Evolutionary conservation across 176 grass and related monocot genomes (phyloP), one percentile per base, ranked within the genome.

Genomic region (Cocos nucifera): DNA sequence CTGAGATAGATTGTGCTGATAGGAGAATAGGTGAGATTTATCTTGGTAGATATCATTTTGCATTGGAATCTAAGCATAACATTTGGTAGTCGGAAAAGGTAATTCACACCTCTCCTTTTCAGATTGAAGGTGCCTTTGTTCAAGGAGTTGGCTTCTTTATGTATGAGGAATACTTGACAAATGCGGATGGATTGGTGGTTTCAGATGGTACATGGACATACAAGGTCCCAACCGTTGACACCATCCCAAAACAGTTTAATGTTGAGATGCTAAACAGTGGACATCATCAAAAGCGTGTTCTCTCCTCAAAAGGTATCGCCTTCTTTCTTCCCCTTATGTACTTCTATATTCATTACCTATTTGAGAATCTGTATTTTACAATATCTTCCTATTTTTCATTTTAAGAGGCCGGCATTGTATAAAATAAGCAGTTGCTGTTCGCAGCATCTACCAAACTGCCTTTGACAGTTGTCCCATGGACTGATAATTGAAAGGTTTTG

Each of bases 121-220:
- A 91, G 93, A 76, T 97, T 77, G 93, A 97, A 85, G 93, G 87
- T 32, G 84, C 87, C 52, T 97, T 91, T 76, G 76, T 91, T 71
- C 87, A 97, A 81, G 93, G 93, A 61, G 85, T 97, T 66, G 93
- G 84, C 27, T 97, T 82, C 66, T 97, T 91, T 73, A 82, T 97
- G 87, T 75, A 6, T 0, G 84, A 91, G 72, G 87, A 97, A 52
- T 85, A 97, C 10, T 60, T 82, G 3, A 85, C 61, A 57, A 91
- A 91, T 52, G 62, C 73, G 0, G 76, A 97, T 63, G 92, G 92
- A 50, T 58, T 97, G 83, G 73, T 88, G 57, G 60, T 82, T 61
- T 83, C 92, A 3, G 92, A 97, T 22, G 81, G 93, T 27, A 97
- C 87, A 27, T 97, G 93, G 93, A 97, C 87, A 57, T 97, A 97